Evolutionary conservation across 2,329 filamentous ascomycete species (phyloP), one percentile per base, ranked within the genome.

Genomic region (Stenocarpella maydis): DNA sequence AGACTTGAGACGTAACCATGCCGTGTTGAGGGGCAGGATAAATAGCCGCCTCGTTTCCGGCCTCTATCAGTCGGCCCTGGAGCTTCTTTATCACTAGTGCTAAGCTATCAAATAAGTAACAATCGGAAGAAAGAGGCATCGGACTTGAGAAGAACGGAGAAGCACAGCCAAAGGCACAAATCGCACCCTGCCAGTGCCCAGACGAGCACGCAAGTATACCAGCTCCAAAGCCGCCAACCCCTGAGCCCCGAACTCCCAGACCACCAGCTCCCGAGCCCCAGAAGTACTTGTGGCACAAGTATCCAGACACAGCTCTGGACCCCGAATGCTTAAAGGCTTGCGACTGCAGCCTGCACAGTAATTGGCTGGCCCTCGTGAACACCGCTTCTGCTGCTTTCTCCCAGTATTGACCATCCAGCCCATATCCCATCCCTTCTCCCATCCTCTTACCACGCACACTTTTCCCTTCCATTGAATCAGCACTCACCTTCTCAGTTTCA

Each of bases 131-230:
- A 43, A 1, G 2, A 41, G 1, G 28, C 24, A 17, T 17, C 41
- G 19, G 9, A 14, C 1, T 31, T 8, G 7, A 47, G 4, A 49
- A n/a, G 10, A 2, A 14, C 31, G 49, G 7, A 47, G 4, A 49
- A n/a, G 10, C 4, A 14, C 31, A 55, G 28, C 10, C 41, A 7
- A 58, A 26, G 41, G 60, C 60, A 45, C 49, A 69, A 24, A 17
- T n/a, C 9, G 43, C 58, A n/a, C 41, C 50, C 6, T 65, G 67
- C 15, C 50, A 69, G 31, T 69, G 67, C 50, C 41, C 19, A 9
- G 60, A 65, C 28, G 58, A 54, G 26, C 54, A 58, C 12, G 67
- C 64, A 65, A 65, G 52, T 54, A 34, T 2, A 45, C 37, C 26
- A 19, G 34, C 37, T 26, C 34, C 53, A 4, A 24, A 58, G 8